Base-by-base conservation (phyloP, 345 rosid species). In the Clausena lansium region DNA sequence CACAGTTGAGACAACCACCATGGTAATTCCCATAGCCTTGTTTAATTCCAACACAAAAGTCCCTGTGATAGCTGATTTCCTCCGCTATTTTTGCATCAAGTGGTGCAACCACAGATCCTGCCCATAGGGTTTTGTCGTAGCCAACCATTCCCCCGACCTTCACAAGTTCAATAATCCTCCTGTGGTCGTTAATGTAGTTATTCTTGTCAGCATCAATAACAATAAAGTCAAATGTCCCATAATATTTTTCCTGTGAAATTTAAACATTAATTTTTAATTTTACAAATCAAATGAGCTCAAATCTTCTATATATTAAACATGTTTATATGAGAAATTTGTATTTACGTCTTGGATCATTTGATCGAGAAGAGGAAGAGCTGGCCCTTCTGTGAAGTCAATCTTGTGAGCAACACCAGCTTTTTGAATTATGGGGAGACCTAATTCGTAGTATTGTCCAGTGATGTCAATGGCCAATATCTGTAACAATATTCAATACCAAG, bases 101-200 rank as follows among this genome's bases (percentile, higher is more conserved):
- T 6, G 97, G 52, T 11, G 10, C 30, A 8, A 13, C 89, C 67
- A 65, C 81, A 85, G 14, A 85, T 85, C 38, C 99, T 11, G 85
- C 88, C 98, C 98, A 94, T 14, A 97, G 80, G 81, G 98, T 94
- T 90, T 97, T 94, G 91, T 97, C 98, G 82, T 94, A 97, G 41
- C 97, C 98, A 61, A 86, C 70, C 4, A 80, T 45, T 47, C 91
- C 91, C 0, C 87, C 87, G 6, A 85, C 87, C 73, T 79, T 86
- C 47, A 87, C 84, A 11, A 87, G 79, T 61, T 85, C 84, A 55
- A 87, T 52, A 60, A 85, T 35, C 71, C 83, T 85, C 76, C 81
- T 82, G 27, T 68, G 71, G 10, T 77, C 71, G 25, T 86, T 83
- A 17, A 22, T 50, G 66, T 83, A 82, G 79, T 86, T 81, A 20